These are phyloP conservation scores for Cladophialophora immunda DNA, from an alignment of 2,329 filamentous ascomycete species.

Conservation along the genomic window DNA sequence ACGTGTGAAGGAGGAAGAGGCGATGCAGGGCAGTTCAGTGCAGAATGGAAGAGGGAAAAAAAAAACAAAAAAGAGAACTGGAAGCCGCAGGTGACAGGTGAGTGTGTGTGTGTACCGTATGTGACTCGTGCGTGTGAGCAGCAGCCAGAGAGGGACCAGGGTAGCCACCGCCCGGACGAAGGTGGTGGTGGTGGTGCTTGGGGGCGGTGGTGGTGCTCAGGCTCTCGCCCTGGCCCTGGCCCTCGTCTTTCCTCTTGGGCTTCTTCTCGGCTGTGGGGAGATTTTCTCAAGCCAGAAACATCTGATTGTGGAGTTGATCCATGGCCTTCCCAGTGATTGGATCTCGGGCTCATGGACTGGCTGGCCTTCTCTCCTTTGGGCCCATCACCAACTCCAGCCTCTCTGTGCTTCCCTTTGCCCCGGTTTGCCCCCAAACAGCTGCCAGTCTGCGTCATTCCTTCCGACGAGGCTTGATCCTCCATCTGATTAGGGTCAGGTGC, in stretches of 20 bases:
- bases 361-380: conserved; percentile 17
- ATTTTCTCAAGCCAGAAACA: background rate
- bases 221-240: background rate
- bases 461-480: conserved; percentile 15
- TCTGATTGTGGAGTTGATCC: conserved; percentile 18
- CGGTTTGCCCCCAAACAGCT: conserved; percentile 11
- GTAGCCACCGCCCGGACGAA: background rate
- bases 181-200: background rate
- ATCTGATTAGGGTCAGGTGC: background rate
- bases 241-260: background rate
- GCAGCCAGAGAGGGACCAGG: conserved; percentile 2
- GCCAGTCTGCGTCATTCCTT: conserved; percentile 1
- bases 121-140: conserved; percentile 22
- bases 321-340: conserved; percentile 12
- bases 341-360: conserved; percentile 18
- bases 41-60: background rate
- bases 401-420: conserved; percentile 23
- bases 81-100: conserved; percentile 16
- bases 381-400: conserved; percentile 7
- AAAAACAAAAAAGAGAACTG: conserved; percentile 14
- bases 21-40: background rate
- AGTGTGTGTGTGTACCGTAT: conserved; percentile 8
- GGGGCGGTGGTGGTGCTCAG: background rate
- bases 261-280: conserved; percentile 20
- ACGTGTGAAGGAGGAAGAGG: background rate